Base-by-base conservation (phyloP, 2,329 filamentous ascomycete species). In the Fusarium buharicum region DNA sequence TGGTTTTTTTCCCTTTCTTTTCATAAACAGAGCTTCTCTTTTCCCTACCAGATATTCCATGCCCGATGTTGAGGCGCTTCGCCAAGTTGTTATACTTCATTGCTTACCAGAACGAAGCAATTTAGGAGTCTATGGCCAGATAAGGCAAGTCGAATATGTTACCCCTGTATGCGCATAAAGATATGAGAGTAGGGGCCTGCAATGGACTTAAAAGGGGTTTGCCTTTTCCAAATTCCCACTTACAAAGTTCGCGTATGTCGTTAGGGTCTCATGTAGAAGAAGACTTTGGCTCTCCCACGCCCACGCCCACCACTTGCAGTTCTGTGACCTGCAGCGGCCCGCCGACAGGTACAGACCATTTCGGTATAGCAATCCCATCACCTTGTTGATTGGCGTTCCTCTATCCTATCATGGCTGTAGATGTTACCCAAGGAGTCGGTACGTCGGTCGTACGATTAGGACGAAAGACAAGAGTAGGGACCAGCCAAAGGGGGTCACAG, bases 381-480 rank as follows among this genome's bases (percentile, higher is more conserved):
- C 33, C 33, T 44, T 16, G 20, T 24, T 20, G 33, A 57, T 34
- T 39, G 28, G 17, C 20, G 27, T 47, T 38, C 24, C 45, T 50
- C 50, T 50, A 38, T 44, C 40, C 44, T 50, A 18, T 40, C 30
- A 38, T 45, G 40, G 34, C 22, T 44, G 41, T 44, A 34, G 28
- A 40, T 43, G 33, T 24, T 24, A 24, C 22, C 22, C 17, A 52
- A 20, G 30, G 33, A 68, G 37, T 49, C 45, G 40, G 48, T 55
- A n/a, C 30, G 13, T n/a, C 50, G 27, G 61, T 70, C 63, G 67
- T 69, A 70, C 69, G 66, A 70, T 55, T 52, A 18, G 31, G 40
- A 33, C 31, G 14, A 30, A 47, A 31, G 16, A 34, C 43, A 45
- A 55, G 50, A 53, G 27, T 45, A 41, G 54, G 50, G 51, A 41